These are phyloP conservation scores for Lagenaria siceraria DNA, from an alignment of 306 rosid genomes.

Conservation along the genomic window DNA sequence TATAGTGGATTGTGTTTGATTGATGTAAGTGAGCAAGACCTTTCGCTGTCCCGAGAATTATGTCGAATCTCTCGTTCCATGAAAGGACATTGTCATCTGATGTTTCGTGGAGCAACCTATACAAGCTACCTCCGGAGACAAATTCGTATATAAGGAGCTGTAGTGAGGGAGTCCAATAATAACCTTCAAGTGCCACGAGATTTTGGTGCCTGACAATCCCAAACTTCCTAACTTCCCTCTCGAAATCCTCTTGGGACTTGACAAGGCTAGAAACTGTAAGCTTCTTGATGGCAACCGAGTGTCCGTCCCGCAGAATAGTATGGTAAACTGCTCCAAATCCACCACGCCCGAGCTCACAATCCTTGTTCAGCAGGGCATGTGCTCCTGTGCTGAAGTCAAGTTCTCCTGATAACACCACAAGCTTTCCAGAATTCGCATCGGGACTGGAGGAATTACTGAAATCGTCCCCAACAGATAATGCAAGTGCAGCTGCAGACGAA, in stretches of 20 bases:
- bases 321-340: slow-evolving; percentile 89
- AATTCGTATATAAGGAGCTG: slow-evolving; percentile 86
- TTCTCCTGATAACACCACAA: slow-evolving; percentile 92
- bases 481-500: slow-evolving; percentile 41
- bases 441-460: slow-evolving; percentile 80
- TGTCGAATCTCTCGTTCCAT: slow-evolving; percentile 80
- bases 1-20: slow-evolving; percentile 73
- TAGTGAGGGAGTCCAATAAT: slow-evolving; percentile 90
- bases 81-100: slow-evolving; percentile 60
- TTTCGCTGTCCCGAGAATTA: slow-evolving; percentile 81
- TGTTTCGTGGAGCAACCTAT: slow-evolving; percentile 82
- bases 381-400: slow-evolving; percentile 95
- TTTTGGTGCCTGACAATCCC: slow-evolving; percentile 76
- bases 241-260: slow-evolving; percentile 89
- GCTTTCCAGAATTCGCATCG: slow-evolving; percentile 90
- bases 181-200: slow-evolving; percentile 90
- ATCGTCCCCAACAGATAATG: slow-evolving; percentile 79
- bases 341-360: slow-evolving; percentile 99
- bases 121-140: slow-evolving; percentile 70
- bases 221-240: slow-evolving; percentile 76
- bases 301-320: slow-evolving; percentile 82
- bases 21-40: slow-evolving; percentile 82
- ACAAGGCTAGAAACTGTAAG: slow-evolving; percentile 96
- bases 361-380: slow-evolving; percentile 90
- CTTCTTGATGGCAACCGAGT: slow-evolving; percentile 89